These are phyloP conservation scores for Tylopilus sp. DNA, from an alignment of 768 basidiomycete genomes.

Conservation along the genomic window DNA sequence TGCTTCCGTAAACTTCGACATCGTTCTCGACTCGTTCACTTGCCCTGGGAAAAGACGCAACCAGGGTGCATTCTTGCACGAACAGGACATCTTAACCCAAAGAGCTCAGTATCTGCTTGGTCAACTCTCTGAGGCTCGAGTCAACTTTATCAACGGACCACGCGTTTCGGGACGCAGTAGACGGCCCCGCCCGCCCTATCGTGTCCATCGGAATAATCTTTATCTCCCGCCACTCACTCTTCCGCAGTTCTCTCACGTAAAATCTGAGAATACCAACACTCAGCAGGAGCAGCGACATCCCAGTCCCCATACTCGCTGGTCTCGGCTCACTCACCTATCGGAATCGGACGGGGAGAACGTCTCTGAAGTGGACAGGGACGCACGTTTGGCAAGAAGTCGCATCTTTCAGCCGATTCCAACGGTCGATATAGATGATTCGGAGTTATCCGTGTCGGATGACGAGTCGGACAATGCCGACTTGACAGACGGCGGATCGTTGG, in stretches of 20 bases:
- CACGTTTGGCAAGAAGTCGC: slow-evolving; percentile 66
- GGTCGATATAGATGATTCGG: slow-evolving; percentile 36
- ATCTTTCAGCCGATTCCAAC: slow-evolving; percentile 35
- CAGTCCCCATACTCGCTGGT: slow-evolving; percentile 17
- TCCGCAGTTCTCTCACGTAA: slow-evolving; percentile 21
- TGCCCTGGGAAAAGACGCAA: slow-evolving; percentile 49
- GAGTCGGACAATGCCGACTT: slow-evolving; percentile 78
- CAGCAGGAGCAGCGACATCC: slow-evolving; percentile 9
- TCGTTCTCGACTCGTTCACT: slow-evolving; percentile 65
- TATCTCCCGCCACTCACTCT: slow-evolving; percentile 43
- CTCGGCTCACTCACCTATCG: slow-evolving; percentile 35
- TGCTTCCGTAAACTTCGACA: slow-evolving; percentile 48
- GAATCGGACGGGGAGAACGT: slow-evolving; percentile 65
- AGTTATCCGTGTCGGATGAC: slow-evolving; percentile 59
- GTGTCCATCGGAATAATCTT: slow-evolving; percentile 45
- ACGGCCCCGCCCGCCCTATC: slow-evolving; percentile 9
- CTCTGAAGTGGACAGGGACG: slow-evolving; percentile 67
- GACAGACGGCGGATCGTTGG: slow-evolving; percentile 44
- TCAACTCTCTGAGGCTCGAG: slow-evolving; percentile 21
- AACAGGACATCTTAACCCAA: slow-evolving; percentile 68
- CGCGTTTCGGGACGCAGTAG: neutral
- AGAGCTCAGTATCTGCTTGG: slow-evolving; percentile 56
- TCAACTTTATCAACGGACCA: neutral
- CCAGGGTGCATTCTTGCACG: slow-evolving; percentile 67
- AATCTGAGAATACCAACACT: neutral